These are phyloP conservation scores for Hanseniaspora meyeri DNA, from an alignment of 805 yeast genomes.

Conservation along the genomic window DNA sequence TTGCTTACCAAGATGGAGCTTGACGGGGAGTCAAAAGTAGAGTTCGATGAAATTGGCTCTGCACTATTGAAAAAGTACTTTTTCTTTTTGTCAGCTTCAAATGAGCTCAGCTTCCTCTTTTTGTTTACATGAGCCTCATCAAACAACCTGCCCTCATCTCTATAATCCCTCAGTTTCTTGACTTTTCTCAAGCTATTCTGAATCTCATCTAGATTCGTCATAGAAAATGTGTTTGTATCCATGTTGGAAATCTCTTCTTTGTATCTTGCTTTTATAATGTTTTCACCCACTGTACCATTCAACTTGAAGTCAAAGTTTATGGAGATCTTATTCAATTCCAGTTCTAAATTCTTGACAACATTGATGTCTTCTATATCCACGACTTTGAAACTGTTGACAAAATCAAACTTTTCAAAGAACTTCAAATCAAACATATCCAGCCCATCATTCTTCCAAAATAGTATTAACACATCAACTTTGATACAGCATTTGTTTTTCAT, in stretches of 20 bases:
- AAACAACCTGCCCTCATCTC: slow-evolving; percentile 12
- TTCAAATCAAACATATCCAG: slow-evolving; percentile 17
- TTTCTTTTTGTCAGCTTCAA: slow-evolving; percentile 16
- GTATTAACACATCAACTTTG: slow-evolving; percentile 22
- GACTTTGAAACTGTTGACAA: slow-evolving; percentile 22
- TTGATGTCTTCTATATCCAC: slow-evolving; percentile 23
- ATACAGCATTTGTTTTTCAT: slow-evolving; percentile 23
- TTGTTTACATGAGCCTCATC: slow-evolving; percentile 19
- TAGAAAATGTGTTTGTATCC: slow-evolving; percentile 23
- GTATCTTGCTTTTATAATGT: slow-evolving; percentile 17
- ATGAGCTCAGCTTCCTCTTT: slow-evolving; percentile 18
- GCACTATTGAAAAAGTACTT: not conserved
- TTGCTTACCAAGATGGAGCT: not conserved
- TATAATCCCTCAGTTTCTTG: slow-evolving; percentile 15
- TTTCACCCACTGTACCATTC: slow-evolving; percentile 26
- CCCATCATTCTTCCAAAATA: slow-evolving; percentile 33
- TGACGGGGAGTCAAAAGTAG: slow-evolving; percentile 10
- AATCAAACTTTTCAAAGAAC: slow-evolving; percentile 19
- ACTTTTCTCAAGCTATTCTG: slow-evolving; percentile 15
- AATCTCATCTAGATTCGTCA: slow-evolving; percentile 17
- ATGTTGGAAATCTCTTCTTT: slow-evolving; percentile 11
- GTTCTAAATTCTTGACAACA: slow-evolving; percentile 24
- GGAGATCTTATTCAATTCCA: slow-evolving; percentile 23
- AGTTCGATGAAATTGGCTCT: not conserved
- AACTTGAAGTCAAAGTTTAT: slow-evolving; percentile 21